These are phyloP conservation scores for Medicago ruthenica DNA, from an alignment of 306 rosid genomes.

Conservation along the genomic window DNA sequence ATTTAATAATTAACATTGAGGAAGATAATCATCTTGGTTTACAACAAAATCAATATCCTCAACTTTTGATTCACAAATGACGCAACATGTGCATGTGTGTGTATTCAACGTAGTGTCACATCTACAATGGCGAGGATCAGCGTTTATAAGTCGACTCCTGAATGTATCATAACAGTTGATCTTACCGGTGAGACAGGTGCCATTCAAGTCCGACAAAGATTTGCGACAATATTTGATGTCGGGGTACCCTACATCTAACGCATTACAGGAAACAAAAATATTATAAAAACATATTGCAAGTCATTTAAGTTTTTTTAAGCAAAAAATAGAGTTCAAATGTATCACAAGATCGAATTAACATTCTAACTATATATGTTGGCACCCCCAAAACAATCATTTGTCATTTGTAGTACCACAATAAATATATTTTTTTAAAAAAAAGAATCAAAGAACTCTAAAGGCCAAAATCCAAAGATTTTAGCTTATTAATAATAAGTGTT, in stretches of 20 bases:
- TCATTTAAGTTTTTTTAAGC: no score
- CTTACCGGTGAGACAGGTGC: neutral
- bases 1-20: neutral
- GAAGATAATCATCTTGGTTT: neutral
- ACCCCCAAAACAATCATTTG: no score
- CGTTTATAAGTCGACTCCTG: neutral
- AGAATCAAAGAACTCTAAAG: no score
- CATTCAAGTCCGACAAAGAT: neutral
- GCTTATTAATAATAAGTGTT: no score
- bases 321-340: no score
- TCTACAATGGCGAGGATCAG: neutral
- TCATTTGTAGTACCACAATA: no score
- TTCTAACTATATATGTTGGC: no score
- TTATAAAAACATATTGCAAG: no score
- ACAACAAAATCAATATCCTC: neutral
- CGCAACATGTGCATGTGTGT: neutral
- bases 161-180: neutral
- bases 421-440: no score
- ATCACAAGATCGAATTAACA: no score
- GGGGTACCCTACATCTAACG: neutral
- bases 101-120: neutral
- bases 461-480: no score
- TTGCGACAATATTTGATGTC: neutral
- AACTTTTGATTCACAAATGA: neutral
- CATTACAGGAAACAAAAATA: neutral